Evolutionary conservation across 179 eudicot genomes (phyloP).

Genomic region (Nepenthes alata): DNA sequence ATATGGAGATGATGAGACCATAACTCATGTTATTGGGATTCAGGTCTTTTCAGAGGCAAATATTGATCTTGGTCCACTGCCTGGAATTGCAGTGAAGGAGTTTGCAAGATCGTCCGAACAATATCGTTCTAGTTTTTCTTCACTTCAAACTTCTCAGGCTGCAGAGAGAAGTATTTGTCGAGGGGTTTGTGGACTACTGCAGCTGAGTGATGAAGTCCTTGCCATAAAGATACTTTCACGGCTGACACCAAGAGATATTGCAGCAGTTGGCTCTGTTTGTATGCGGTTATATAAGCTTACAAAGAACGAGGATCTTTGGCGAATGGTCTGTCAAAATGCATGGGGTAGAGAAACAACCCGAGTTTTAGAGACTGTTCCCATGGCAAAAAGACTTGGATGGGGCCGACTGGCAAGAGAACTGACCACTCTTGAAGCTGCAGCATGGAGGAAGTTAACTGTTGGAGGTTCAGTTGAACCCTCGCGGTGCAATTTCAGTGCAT

Average conservation of each 20-base stretch:
- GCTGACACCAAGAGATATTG: constrained; percentile 81
- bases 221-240: constrained; percentile 58
- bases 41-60: constrained; percentile 66
- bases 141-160: constrained; percentile 21
- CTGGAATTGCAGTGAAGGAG: constrained; percentile 46
- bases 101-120: constrained; percentile 31
- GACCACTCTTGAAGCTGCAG: constrained; percentile 94
- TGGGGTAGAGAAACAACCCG: constrained; percentile 93
- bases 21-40: constrained; percentile 80
- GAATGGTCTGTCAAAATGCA: constrained; percentile 89
- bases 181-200: constrained; percentile 61
- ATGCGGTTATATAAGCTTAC: constrained; percentile 55
- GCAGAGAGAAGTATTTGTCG: constrained; percentile 29
- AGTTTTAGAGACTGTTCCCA: constrained; percentile 74
- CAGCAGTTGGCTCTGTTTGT: constrained; percentile 77
- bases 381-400: constrained; percentile 88
- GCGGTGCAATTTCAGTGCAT: constrained; percentile 93
- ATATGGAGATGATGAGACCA: constrained; percentile 66
- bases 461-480: constrained; percentile 93
- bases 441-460: constrained; percentile 78
- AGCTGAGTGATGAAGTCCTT: constrained; percentile 76
- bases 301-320: constrained; percentile 81
- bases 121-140: constrained; percentile 42
- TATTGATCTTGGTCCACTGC: constrained; percentile 70
- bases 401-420: constrained; percentile 80